phyloP scores from a whole-genome alignment of 2,329 filamentous ascomycete genomes.

The Nothophaeocryptopus gaeumannii region DNA sequence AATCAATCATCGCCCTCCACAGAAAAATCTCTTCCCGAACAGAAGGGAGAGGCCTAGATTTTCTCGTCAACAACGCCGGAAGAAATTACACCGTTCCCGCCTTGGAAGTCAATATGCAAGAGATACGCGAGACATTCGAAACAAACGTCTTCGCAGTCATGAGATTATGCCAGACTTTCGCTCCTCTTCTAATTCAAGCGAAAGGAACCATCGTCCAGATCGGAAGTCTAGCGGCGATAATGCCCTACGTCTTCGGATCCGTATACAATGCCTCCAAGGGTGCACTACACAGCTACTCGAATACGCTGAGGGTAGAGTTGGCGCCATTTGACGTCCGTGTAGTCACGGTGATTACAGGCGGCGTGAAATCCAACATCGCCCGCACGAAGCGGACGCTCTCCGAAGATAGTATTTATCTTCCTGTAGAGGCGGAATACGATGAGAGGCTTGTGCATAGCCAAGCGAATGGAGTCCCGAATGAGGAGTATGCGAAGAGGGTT shows the following conservation, averaged over 20 bases:
- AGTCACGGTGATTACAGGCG: slow-evolving; percentile 55
- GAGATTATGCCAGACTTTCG: slow-evolving; percentile 56
- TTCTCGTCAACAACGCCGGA: slow-evolving; percentile 59
- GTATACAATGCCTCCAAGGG: slow-evolving; percentile 60
- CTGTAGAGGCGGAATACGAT: slow-evolving; percentile 52
- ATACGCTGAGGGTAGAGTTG: slow-evolving; percentile 58
- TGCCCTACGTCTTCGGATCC: slow-evolving; percentile 43
- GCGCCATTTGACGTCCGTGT: slow-evolving; percentile 50
- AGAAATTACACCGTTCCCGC: slow-evolving; percentile 51
- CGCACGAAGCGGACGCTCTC: slow-evolving; percentile 50
- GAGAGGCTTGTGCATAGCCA: slow-evolving; percentile 54
- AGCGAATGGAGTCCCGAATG: slow-evolving; percentile 50
- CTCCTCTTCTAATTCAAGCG: slow-evolving; percentile 51
- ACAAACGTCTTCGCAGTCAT: slow-evolving; percentile 59
- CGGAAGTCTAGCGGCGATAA: slow-evolving; percentile 44
- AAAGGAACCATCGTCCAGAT: slow-evolving; percentile 47
- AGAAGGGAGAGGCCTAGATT: slow-evolving; percentile 48
- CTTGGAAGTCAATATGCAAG: slow-evolving; percentile 51
- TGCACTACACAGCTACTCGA: slow-evolving; percentile 57
- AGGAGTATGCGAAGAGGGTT: slow-evolving; percentile 55
- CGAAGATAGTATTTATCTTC: slow-evolving; percentile 51
- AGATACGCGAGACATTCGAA: slow-evolving; percentile 50
- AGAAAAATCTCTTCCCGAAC: slow-evolving; percentile 48
- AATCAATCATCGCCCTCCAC: slow-evolving; percentile 50
- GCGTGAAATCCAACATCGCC: slow-evolving; percentile 59